These are phyloP conservation scores for Penicillium robsamsonii DNA, from an alignment of 495 filamentous ascomycete species.

Conservation along the genomic window DNA sequence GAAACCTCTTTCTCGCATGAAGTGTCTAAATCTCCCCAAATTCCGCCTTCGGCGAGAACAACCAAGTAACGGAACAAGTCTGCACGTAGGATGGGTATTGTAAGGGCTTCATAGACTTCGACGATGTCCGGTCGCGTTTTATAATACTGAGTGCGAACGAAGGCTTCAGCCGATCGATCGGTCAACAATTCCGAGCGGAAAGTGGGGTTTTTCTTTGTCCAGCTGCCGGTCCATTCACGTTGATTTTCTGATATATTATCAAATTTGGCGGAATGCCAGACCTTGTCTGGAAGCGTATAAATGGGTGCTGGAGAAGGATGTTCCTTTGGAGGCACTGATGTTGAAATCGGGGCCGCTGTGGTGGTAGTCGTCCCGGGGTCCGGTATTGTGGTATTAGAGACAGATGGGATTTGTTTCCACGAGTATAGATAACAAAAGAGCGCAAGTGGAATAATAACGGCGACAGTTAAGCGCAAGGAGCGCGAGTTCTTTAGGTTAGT, in stretches of 20 bases:
- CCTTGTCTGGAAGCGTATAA: slow-evolving; percentile 22
- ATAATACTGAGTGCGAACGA: slow-evolving; percentile 32
- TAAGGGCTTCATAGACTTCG: slow-evolving; percentile 38
- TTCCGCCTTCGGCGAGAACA: slow-evolving; percentile 55
- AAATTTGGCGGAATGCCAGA: slow-evolving; percentile 26
- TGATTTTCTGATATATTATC: slow-evolving; percentile 23
- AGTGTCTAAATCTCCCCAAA: slow-evolving; percentile 60
- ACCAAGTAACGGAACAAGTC: slow-evolving; percentile 60
- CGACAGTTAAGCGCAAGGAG: background rate
- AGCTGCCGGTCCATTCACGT: slow-evolving; percentile 25
- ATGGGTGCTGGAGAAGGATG: background rate
- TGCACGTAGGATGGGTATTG: slow-evolving; percentile 50
- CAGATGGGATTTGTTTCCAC: background rate
- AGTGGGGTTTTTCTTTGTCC: slow-evolving; percentile 27
- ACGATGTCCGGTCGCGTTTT: slow-evolving; percentile 37
- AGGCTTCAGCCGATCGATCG: slow-evolving; percentile 25
- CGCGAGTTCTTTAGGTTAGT: background rate
- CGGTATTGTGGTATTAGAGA: background rate
- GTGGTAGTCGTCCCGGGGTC: background rate
- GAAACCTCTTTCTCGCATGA: slow-evolving; percentile 48
- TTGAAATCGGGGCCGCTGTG: background rate
- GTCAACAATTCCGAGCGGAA: slow-evolving; percentile 36
- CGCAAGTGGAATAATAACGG: background rate
- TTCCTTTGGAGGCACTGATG: background rate
- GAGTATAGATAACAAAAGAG: slow-evolving; percentile 1